Evolutionary conservation across 495 filamentous ascomycete genomes (phyloP), one percentile per base, ranked within the genome.

Genomic region (Aspergillus funiculosus): DNA sequence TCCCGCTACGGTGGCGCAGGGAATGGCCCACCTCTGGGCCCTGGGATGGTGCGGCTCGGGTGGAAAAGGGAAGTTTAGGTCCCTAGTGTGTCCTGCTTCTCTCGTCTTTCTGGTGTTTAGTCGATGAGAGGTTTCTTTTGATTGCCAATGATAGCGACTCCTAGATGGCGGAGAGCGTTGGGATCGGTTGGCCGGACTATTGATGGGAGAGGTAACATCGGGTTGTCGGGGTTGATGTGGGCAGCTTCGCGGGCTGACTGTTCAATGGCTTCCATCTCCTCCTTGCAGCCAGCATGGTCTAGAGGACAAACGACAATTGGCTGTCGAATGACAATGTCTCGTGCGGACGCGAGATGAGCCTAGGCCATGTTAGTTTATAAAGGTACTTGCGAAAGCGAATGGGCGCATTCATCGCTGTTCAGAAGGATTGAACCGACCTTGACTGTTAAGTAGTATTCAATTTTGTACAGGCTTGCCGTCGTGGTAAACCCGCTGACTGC

Each of bases 261-360:
- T 56, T 95, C 88, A 50, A 97, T 97, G 6, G 89, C 88, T 57
- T 95, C 89, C 86, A 98, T 94, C 68, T 98, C 94, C 54, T 95
- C 89, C 59, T 94, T 95, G 69, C 92, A 97, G 9, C 84, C 87
- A 46, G 90, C 86, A 54, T 96, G 87, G 60, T 98, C 92, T 28
- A 95, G 80, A 0, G 94, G 92, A 54, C 91, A 96, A 37, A 98
- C 91, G 32, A 97, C 86, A 44, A 98, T 97, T 40, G 86, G 89
- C 64, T 96, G 89, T 32, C 91, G 83, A 28, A 97, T 79, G 5
- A 81, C 69, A 31, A 98, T 95, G 54, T 98, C 94, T 69, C 82
- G 79, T 13, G 91, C 89, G 9, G 81, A 83, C n/a, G 86, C 87
- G 69, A 98, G 73, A 63, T 90, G 84, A 18, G 89, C 94, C 92